Conservation (phyloP, 345 rosid genomes). For the Eucalyptus viminalis region DNA sequence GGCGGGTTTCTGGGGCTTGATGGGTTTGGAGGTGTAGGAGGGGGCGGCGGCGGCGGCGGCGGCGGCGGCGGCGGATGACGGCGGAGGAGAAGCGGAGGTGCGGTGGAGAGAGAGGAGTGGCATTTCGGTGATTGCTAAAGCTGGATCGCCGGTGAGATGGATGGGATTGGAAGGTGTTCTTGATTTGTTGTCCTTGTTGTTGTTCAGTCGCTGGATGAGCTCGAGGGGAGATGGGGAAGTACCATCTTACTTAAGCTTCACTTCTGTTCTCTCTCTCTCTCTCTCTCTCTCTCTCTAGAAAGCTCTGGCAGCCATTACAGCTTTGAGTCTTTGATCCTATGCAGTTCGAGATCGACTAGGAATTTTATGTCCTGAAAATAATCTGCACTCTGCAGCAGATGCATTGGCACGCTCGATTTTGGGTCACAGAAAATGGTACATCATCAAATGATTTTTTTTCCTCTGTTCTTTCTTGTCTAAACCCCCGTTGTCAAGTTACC, state of each 20-base stretch:
- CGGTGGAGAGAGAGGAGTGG: background rate
- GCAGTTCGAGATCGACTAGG: background rate
- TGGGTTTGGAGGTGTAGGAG: constrained; percentile 28
- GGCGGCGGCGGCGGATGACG: background rate
- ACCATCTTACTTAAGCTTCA: background rate
- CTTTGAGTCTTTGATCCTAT: background rate
- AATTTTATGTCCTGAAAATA: background rate
- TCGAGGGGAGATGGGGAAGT: background rate
- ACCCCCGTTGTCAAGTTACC: background rate
- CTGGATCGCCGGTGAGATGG: constrained; percentile 23
- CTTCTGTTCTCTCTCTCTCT: background rate
- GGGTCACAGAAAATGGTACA: background rate
- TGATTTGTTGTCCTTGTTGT: background rate
- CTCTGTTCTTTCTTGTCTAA: background rate
- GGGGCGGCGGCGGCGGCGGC: background rate
- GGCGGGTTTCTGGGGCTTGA: constrained; percentile 24
- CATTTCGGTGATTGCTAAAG: background rate
- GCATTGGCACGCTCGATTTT: background rate
- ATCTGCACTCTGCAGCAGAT: background rate
- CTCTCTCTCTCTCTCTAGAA: background rate
- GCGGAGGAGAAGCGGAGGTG: background rate
- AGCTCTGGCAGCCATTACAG: background rate
- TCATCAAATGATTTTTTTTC: background rate
- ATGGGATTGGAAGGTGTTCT: constrained; percentile 39
- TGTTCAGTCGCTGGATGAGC: background rate